Evolutionary conservation across 345 rosid species (phyloP), one percentile per base, ranked within the genome.

Genomic region (Moringa oleifera): DNA sequence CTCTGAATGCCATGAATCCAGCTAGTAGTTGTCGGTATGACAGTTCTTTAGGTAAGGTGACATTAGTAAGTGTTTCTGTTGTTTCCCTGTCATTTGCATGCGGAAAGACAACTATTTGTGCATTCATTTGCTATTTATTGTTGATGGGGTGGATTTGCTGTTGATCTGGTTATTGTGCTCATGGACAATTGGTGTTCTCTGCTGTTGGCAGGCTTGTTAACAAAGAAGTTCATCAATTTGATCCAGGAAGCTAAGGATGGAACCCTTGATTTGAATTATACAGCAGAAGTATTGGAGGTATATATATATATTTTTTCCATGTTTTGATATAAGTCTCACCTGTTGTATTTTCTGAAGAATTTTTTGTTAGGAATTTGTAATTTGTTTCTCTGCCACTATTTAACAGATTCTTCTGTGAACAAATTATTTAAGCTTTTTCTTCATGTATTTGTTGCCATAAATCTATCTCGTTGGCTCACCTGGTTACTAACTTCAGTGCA

Each of bases 221-320:
- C 90, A 23, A 82, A 76, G 77, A 84, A 84, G 50, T 89, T 86
- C 60, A 78, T 89, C 61, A 79, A 71, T 60, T 74, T 89, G 80
- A 75, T 83, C 64, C 83, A 80, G 41, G 87, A 81, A 66, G 85
- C 86, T 55, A 67, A 86, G 69, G 93, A 89, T 77, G 89, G 96
- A 55, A 83, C 85, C 51, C 93, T 89, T 71, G 90, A 89, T 76
- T 76, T 89, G 56, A 89, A 89, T 67, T 57, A 55, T 61, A 80
- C 89, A 60, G 88, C 90, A 25, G 84, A 75, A 70, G 80, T 80
- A 47, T 80, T 89, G 75, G 83, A 86, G 89, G 96, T 84, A 79
- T 71, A 51, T 46, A 21, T 24, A 54, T n/a, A n/a, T 72, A 18
- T 59, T 22, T 58, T 9, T 16, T 16, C 6, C 12, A 1, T 41